These are phyloP conservation scores for Lasiosphaeris hirsuta DNA, from an alignment of 495 filamentous ascomycete species.

Conservation along the genomic window DNA sequence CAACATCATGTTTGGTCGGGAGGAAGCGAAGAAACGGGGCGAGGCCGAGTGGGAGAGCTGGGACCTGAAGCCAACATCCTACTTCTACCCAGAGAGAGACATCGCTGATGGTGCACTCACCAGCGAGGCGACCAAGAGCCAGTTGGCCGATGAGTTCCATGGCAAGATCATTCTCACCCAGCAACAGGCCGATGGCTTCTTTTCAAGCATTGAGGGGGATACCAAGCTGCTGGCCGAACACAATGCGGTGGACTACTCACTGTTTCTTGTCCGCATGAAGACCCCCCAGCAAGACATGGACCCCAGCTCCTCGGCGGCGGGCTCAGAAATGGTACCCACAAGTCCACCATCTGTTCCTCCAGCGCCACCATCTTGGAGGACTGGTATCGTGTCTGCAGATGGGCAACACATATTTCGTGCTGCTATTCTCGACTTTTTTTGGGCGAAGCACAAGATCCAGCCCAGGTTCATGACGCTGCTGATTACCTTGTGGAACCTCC, in stretches of 20 bases:
- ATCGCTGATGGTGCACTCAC: conserved; percentile 57
- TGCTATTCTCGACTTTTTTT: conserved; percentile 67
- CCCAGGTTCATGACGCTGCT: conserved; percentile 60
- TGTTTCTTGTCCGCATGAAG: conserved; percentile 60
- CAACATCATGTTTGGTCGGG: conserved; percentile 59
- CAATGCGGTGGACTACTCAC: conserved; percentile 67
- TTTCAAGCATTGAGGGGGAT: conserved; percentile 49
- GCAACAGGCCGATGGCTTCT: conserved; percentile 50
- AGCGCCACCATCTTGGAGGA: conserved; percentile 48
- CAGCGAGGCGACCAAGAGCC: conserved; percentile 54
- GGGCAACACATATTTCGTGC: conserved; percentile 62
- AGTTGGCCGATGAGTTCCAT: conserved; percentile 59
- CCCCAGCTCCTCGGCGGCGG: conserved; percentile 21
- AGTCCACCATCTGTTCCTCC: conserved; percentile 32
- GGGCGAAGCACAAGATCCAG: conserved; percentile 63
- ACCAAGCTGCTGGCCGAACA: conserved; percentile 55
- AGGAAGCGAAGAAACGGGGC: conserved; percentile 35
- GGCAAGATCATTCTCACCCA: conserved; percentile 58
- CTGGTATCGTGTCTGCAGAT: conserved; percentile 54
- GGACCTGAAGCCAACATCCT: conserved; percentile 67
- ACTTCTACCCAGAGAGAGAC: conserved; percentile 70
- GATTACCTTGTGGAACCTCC: conserved; percentile 57
- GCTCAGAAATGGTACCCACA: conserved; percentile 21
- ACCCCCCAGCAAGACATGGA: conserved; percentile 15
- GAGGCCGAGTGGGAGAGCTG: conserved; percentile 60